phyloP scores from a whole-genome alignment of 1,284 basidiomycete species.

The Caloboletus firmus region DNA sequence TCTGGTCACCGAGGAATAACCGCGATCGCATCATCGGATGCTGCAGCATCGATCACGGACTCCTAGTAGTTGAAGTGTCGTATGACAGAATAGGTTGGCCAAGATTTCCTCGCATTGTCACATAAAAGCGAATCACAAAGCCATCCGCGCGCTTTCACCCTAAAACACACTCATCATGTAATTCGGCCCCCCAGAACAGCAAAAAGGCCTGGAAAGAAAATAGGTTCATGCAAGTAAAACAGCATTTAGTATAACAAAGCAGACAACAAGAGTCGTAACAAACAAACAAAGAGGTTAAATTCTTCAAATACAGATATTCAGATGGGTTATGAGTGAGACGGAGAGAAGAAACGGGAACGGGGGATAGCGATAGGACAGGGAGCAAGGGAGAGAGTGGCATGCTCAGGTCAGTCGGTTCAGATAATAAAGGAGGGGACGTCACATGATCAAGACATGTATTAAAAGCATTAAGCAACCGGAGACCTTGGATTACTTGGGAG shows the following conservation, averaged over 20 bases:
- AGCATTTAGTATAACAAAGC: slow-evolving; percentile 2
- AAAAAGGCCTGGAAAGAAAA: too few species aligned
- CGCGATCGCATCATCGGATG: too few species aligned
- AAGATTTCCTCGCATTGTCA: too few species aligned
- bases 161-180: too few species aligned
- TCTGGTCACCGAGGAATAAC: too few species aligned
- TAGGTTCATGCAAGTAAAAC: too few species aligned
- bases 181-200: too few species aligned
- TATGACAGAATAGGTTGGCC: too few species aligned
- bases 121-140: too few species aligned
- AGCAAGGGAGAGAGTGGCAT: not conserved
- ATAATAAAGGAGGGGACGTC: slow-evolving; percentile 6
- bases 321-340: not conserved
- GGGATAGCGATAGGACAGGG: not conserved
- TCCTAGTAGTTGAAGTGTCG: too few species aligned
- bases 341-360: not conserved
- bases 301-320: slow-evolving; percentile 7
- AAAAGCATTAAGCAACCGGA: not conserved
- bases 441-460: not conserved
- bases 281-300: not conserved
- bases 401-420: not conserved
- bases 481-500: slow-evolving; percentile 45
- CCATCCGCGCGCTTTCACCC: too few species aligned
- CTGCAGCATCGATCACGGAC: too few species aligned
- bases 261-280: slow-evolving; percentile 3